Evolutionary conservation across 1,139 yeast species (phyloP), one percentile per base, ranked within the genome.

Genomic region (Taphrina deformans): DNA sequence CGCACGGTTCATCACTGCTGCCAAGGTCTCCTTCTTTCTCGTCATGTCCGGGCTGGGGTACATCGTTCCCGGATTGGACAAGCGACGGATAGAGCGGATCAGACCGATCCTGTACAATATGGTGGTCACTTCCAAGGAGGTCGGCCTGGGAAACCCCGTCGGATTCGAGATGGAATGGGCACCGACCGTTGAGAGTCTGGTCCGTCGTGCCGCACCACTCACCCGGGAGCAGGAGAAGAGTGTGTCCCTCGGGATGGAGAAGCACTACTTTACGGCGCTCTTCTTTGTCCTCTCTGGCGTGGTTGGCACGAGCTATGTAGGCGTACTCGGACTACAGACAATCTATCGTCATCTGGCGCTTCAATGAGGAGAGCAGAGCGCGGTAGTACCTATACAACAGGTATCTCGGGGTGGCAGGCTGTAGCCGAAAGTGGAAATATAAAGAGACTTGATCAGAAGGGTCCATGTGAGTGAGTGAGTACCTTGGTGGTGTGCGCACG

Each of bases 1-100:
- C 16, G 56, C 63, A 5, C 50, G 56, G 33, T 50, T 59, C 51
- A 38, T 59, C 31, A 50, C 56, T 9, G 56, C 48, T 21, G 31
- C 56, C 51, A 59, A 59, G 21, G 63, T 59, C 40, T 50, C 50
- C 29, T 59, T 59, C 63, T 50, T 59, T 51, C 56, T 59, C 23
- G 63, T 59, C 44, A 59, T 59, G 63, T 51, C 56, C 16, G 55
- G 41, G 12, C 51, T 59, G 18, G 63, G 63, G 16, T 53, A 59
- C 46, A 18, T 59, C 40, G 27, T 59, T 21, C 63, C 63, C n/a
- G 63, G 63, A 14, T 51, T 59, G 12, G 63, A 59, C 31, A 33
- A 35, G 14, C 35, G 63, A 10, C 44, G 63, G 26, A 59, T 59
- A 23, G 21, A 59, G 31, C 63, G 63, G 18, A 41, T 59, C 63